Evolutionary conservation across 306 rosid genomes (phyloP), one percentile per base, ranked within the genome.

Genomic region (Vigna trinervia): DNA sequence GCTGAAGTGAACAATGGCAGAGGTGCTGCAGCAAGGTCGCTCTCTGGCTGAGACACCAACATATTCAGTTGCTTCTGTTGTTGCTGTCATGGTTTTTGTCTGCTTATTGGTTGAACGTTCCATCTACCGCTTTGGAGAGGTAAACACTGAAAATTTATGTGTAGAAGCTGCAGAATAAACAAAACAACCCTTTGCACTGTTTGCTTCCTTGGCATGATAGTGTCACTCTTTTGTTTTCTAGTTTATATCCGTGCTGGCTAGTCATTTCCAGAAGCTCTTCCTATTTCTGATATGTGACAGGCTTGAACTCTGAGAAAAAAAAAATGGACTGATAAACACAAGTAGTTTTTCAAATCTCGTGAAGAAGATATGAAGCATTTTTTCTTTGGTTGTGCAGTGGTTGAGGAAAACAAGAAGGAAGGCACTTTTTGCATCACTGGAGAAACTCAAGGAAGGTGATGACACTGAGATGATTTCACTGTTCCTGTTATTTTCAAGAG

Each of bases 11-110:
- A 69, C 50, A 64, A 81, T 77, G 93, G 87, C 58, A 65, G 85
- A 58, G 41, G 83, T 76, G 74, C 32, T 88, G 45, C 85, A 84
- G 52, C 63, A 53, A 67, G 89, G 85, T 69, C 85, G 93, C 80
- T 95, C 97, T 52, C 85, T 95, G 81, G 91, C 97, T 58, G 97
- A 90, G 85, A 95, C 98, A 12, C 98, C 97, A n/a, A 92, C 97
- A 6, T 95, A 90, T 73, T 89, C 96, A 22, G 98, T 95, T 84
- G 97, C 98, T 36, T 90, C 98, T 1, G 93, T 92, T 48, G 83
- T 95, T 38, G 88, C 93, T 10, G 92, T 95, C 78, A 92, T 95
- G 98, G 97, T 95, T 43, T 89, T 92, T 53, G 85, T 88, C 6
- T 90, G 97, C 87, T 80, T 92, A 59, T 60, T 95, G 80, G 93